Evolutionary conservation across 2,329 filamentous ascomycete species (phyloP).

Genomic region (Pezicula rhizophila): DNA sequence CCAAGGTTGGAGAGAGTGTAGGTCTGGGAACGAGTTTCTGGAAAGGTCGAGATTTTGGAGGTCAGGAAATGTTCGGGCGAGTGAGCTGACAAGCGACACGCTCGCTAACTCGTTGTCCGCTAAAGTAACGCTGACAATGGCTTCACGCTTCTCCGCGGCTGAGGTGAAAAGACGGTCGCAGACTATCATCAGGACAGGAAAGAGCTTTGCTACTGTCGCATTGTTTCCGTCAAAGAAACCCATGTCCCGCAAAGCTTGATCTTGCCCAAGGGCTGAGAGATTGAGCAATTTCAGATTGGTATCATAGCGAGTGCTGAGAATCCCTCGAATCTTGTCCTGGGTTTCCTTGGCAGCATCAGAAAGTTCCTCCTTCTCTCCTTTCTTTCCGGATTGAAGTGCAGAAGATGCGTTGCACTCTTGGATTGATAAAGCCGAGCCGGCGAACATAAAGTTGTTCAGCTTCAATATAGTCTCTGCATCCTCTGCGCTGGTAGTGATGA

Average conservation of each 20-base stretch:
- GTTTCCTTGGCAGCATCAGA: conserved; percentile 52
- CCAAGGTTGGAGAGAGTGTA: conserved; percentile 68
- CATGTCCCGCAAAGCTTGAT: conserved; percentile 64
- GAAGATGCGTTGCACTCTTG: conserved; percentile 34
- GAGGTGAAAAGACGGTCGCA: conserved; percentile 73
- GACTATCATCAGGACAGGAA: conserved; percentile 84
- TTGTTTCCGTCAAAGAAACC: conserved; percentile 69
- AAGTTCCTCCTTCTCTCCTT: conserved; percentile 35
- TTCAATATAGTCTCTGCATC: conserved; percentile 60
- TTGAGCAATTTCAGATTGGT: conserved; percentile 68
- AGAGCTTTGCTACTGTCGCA: conserved; percentile 59
- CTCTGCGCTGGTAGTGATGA: conserved; percentile 59
- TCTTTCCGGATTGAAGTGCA: conserved; percentile 15
- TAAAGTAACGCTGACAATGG: conserved; percentile 76
- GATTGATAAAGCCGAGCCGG: conserved; percentile 52
- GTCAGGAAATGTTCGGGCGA: conserved; percentile 76
- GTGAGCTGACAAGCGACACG: conserved; percentile 63
- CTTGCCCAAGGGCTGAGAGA: conserved; percentile 69
- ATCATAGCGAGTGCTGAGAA: conserved; percentile 72
- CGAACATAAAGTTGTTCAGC: conserved; percentile 64
- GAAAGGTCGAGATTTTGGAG: conserved; percentile 86
- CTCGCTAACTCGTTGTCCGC: conserved; percentile 73
- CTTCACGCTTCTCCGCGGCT: conserved; percentile 64
- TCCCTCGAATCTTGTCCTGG: conserved; percentile 61
- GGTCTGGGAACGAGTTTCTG: conserved; percentile 67